Base-by-base conservation (phyloP, 2,329 filamentous ascomycete genomes). In the Xylaria arbuscula region DNA sequence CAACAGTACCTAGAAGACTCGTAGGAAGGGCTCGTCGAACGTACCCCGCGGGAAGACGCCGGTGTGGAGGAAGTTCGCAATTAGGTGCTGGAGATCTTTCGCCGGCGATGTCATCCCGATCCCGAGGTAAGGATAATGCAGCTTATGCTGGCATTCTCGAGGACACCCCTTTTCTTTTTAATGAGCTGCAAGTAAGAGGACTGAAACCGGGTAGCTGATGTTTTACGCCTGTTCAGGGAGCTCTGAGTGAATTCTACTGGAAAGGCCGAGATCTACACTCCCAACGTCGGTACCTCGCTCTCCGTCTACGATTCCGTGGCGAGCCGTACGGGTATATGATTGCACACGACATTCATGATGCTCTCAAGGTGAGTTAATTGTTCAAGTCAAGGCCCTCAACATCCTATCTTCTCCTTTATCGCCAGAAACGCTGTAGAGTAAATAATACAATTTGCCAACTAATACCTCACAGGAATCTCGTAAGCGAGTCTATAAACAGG, bases 311-410 rank as follows among this genome's bases (percentile, higher is more conserved):
- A 11, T 71, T 76, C n/a, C 70, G 72, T 5, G 17, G 64, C 17
- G 73, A 76, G 53, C 69, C 72, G 1, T 71, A 73, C 28, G 70
- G 72, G 1, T 66, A 67, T 15, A 56, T 70, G 55, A 72, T 76
- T 32, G 73, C 74, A 13, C 71, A 72, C 38, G 75, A 76, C 28
- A 71, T 76, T 34, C 69, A 66, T 32, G 74, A 76, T 50, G 72
- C 75, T 56, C 59, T 69, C 40, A 69, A 70, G 62, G 71, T 68
- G 19, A 64, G 63, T 61, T 4, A 11, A 4, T 24, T 15, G 22
- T 19, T 13, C n/a, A 10, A 55, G 15, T 8, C n/a, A 10, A 55
- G 10, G 6, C 19, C 38, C 36, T 47, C 7, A 10, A 11, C 22
- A 3, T 10, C 32, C 38, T 19, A 63, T 19, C 2, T 4, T 51